These are phyloP conservation scores for Phyllostachys edulis DNA, from an alignment of 176 grass and related monocot species.

Conservation along the genomic window DNA sequence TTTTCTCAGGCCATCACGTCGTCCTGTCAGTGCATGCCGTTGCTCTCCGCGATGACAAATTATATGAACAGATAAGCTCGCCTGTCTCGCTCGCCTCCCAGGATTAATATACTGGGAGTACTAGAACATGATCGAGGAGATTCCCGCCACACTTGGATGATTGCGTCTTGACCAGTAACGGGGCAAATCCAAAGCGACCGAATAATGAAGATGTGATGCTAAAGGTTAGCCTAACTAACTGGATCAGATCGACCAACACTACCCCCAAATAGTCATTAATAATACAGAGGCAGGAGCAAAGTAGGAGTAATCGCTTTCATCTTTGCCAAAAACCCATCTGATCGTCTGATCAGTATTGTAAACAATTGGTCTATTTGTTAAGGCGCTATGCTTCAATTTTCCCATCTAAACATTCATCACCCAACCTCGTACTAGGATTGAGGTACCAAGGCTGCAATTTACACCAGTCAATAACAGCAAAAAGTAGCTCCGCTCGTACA, in stretches of 20 bases:
- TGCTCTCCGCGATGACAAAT: background rate
- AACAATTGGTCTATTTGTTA: no score
- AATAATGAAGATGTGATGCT: background rate
- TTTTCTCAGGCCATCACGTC: background rate
- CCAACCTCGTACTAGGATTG: background rate
- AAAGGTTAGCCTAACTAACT: slow-evolving; percentile 1
- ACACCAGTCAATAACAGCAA: background rate
- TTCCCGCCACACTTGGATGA: background rate
- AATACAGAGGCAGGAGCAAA: background rate
- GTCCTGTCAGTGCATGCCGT: background rate
- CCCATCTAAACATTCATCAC: background rate
- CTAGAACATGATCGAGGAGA: background rate
- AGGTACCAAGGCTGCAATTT: background rate
- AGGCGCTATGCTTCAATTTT: background rate
- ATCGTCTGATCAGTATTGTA: background rate
- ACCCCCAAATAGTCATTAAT: background rate
- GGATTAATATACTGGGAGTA: background rate
- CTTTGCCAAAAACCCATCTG: background rate
- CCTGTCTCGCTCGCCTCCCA: background rate
- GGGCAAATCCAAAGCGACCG: background rate
- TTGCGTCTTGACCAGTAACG: background rate
- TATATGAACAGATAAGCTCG: background rate
- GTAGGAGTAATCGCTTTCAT: background rate
- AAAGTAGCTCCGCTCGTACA: no score
- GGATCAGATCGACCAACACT: background rate